Base-by-base conservation (phyloP, 176 grass and related monocot species). In the Triticum urartu region DNA sequence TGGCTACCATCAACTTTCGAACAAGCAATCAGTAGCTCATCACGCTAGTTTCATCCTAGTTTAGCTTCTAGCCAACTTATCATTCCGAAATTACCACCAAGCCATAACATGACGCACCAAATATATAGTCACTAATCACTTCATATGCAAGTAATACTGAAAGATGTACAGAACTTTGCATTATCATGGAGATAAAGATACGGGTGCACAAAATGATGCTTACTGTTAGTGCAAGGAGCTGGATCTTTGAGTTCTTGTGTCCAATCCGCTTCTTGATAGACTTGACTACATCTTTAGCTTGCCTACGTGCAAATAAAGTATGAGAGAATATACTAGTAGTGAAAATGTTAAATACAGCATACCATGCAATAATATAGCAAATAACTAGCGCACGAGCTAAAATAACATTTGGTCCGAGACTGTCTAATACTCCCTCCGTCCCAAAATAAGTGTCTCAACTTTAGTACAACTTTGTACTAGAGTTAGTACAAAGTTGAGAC, bases 271-370 rank as follows among this genome's bases (percentile, higher is more conserved):
- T 98, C 87, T 95, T 98, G 73, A 94, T 24, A 56, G 78, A 82
- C 84, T 95, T 98, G 61, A 98, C 84, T 47, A 88, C 96, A 92
- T 95, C 96, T 88, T 98, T 98, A 79, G 91, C 81, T 95, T 91
- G 90, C 69, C 96, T 98, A 86, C 15, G 54, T 75, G 52, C 69
- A 84, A 22, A 69, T 52, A 54, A 72, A 72, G 30, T 54, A 47
- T 85, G 50, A 84, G 89, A 38, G 9, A 87, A 75, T 7, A 84
- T 20, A 48, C 50, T 54, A 59, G 56, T 21, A 59, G 56, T 59
- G 20, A 59, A 59, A 59, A 59, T 59, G 18, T 59, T 59, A 67
- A 70, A 36, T 39, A 10, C 18, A 4, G 40, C 43, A 50, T 78
- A 84, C 35, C 34, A 32, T 66, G 18, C 26, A 80, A 26, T 22